These are phyloP conservation scores for Globisporangium recalcitrans DNA, from an alignment of 352 stramenopile genomes.

Conservation along the genomic window DNA sequence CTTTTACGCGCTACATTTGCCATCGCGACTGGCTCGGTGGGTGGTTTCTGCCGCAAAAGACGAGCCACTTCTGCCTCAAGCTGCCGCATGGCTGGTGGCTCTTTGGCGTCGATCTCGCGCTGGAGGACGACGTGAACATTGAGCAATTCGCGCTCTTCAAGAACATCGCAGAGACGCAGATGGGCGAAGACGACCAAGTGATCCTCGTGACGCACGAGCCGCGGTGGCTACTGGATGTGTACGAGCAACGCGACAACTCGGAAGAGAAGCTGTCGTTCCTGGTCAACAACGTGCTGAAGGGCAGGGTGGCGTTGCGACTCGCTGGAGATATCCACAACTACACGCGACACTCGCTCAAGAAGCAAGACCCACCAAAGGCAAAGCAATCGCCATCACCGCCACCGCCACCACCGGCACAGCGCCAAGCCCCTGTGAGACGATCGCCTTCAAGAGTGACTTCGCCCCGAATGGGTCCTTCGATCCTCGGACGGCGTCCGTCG, in stretches of 20 bases:
- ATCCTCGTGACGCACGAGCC: constrained; percentile 92
- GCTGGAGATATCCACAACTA: constrained; percentile 94
- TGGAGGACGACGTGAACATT: constrained; percentile 92
- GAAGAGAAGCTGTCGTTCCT: constrained; percentile 78
- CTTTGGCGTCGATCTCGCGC: constrained; percentile 86
- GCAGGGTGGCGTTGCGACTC: constrained; percentile 68
- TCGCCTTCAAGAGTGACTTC: constrained; percentile 12
- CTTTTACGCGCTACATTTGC: constrained; percentile 89
- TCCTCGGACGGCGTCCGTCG: constrained; percentile 11
- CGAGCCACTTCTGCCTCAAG: constrained; percentile 89
- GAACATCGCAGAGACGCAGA: constrained; percentile 64
- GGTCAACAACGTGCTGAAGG: constrained; percentile 68
- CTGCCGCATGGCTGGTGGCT: constrained; percentile 91
- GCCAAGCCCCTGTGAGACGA: neutral
- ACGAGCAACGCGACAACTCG: constrained; percentile 65
- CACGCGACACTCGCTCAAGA: constrained; percentile 69
- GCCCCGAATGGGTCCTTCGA: constrained; percentile 10
- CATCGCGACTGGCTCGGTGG: constrained; percentile 90
- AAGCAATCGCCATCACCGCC: neutral
- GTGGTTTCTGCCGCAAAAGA: constrained; percentile 90
- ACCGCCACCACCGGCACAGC: neutral
- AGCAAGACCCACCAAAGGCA: neutral
- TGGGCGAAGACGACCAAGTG: constrained; percentile 78
- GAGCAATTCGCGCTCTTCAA: constrained; percentile 92
- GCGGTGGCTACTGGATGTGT: constrained; percentile 88